Base-by-base conservation (phyloP, 2,329 filamentous ascomycete species). In the Penicillium sp. region DNA sequence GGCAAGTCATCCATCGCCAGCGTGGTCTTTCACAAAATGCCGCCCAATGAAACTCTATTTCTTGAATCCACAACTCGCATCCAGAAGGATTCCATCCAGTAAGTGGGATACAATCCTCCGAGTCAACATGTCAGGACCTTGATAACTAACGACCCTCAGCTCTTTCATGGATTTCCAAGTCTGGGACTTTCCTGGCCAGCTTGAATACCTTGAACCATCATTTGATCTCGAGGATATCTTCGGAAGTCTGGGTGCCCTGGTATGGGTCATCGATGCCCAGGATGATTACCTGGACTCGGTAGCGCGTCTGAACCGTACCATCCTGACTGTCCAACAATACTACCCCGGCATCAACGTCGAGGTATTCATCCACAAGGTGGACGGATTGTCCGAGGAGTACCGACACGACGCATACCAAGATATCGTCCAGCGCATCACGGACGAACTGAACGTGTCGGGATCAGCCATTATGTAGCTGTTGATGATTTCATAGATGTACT, bases 131-230 rank as follows among this genome's bases (percentile, higher is more conserved):
- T 31, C 31, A 31, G 7, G 9, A n/a, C 35, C 14, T 27, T 24
- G 19, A 61, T 58, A 40, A 56, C 39, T 27, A 41, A 58, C 1
- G 27, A 13, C 6, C 14, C 11, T 6, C 59, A 97, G 92, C 67
- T 98, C 95, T 3, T 98, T 99, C 74, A 97, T 98, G 92, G 94
- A 98, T 73, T 97, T 98, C 67, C 94, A 98, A 78, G 91, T 97
- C 50, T 97, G 93, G 91, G 95, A 99, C 73, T 93, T 99, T 58
- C 95, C 95, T 2, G 93, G 94, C 24, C 93, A 98, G 77, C 87
- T 98, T 64, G 91, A 97, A 78, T 96, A 96, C 69, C 88, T 96
- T 60, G 92, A 95, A 70, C 88, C 91, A 4, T 89, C 87, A 50
- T 96, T 96, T 70, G 93, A 98, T 73, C 89, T 95, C 62, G 92